Percentiles rank a stretch among this genome's conserved stretches.
Evolutionary conservation across 306 rosid genomes (phyloP).

Genomic region (Rosa multiflora): DNA sequence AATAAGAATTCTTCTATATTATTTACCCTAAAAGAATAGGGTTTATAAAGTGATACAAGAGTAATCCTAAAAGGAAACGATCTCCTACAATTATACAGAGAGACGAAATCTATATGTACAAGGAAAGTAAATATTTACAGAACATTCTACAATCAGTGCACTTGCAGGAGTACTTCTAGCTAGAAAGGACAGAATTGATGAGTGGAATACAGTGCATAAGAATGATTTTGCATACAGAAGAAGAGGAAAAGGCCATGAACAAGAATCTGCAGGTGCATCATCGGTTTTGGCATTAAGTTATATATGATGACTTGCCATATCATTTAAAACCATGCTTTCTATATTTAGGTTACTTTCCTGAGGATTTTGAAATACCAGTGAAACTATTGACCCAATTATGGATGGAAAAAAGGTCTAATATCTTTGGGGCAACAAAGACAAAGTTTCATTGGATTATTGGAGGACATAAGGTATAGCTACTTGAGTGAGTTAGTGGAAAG

Average conservation of each 20-base stretch:
- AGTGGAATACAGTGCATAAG: background rate
- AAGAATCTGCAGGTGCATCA: background rate
- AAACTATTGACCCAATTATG: background rate
- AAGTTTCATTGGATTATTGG: background rate
- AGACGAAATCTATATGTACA: too few relatives aligned
- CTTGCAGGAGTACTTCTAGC: background rate
- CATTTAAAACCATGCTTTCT: conserved; percentile 2
- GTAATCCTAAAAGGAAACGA: too few relatives aligned
- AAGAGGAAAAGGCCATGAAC: background rate
- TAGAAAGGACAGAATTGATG: background rate
- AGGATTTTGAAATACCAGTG: background rate
- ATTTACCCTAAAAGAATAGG: too few relatives aligned
- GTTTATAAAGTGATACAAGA: too few relatives aligned
- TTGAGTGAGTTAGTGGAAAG: background rate
- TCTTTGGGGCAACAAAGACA: background rate
- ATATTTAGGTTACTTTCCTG: background rate
- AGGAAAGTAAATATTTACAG: too few relatives aligned
- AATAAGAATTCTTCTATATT: too few relatives aligned
- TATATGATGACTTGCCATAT: background rate
- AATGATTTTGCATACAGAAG: background rate
- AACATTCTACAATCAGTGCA: too few relatives aligned
- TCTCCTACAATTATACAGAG: too few relatives aligned
- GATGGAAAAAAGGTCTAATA: conserved; percentile 1
- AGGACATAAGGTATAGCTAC: background rate
- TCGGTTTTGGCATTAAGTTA: background rate